A percentile compares a stretch with the other conserved stretches of the same genome.
These are phyloP conservation scores for Lyophyllum atratum DNA, from an alignment of 768 basidiomycete genomes.

Conservation along the genomic window DNA sequence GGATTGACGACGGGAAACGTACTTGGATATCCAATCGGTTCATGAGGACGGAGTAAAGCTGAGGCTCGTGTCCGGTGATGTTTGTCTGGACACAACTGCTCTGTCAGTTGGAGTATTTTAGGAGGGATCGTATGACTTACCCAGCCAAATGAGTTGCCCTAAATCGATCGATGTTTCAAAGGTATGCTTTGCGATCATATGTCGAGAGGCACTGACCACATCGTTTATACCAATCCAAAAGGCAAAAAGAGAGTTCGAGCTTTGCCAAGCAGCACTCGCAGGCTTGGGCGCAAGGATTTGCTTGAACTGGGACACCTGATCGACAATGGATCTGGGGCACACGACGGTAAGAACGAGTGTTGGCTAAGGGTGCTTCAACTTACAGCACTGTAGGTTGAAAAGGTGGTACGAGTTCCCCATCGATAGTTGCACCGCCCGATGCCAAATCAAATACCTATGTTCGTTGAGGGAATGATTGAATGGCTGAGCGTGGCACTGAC, in stretches of 20 bases:
- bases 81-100: constrained; percentile 29
- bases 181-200: neutral
- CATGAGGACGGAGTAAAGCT: constrained; percentile 37
- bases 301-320: constrained; percentile 61
- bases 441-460: constrained; percentile 50
- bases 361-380: neutral
- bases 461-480: neutral
- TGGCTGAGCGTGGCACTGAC: constrained; percentile 26
- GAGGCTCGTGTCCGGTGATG: constrained; percentile 30
- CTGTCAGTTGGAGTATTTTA: neutral
- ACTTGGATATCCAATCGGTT: constrained; percentile 35
- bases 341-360: neutral
- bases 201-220: constrained; percentile 38
- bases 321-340: constrained; percentile 44
- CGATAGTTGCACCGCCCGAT: constrained; percentile 61
- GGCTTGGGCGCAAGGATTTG: constrained; percentile 43
- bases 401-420: constrained; percentile 52
- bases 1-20: neutral
- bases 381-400: constrained; percentile 47
- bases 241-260: constrained; percentile 55
- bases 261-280: constrained; percentile 47
- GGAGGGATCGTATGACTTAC: constrained; percentile 25
- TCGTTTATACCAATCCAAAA: constrained; percentile 74
- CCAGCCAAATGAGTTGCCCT: constrained; percentile 51
- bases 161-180: constrained; percentile 7